phyloP scores from a whole-genome alignment of 2,329 filamentous ascomycete species.

The Fusarium veterinarium region DNA sequence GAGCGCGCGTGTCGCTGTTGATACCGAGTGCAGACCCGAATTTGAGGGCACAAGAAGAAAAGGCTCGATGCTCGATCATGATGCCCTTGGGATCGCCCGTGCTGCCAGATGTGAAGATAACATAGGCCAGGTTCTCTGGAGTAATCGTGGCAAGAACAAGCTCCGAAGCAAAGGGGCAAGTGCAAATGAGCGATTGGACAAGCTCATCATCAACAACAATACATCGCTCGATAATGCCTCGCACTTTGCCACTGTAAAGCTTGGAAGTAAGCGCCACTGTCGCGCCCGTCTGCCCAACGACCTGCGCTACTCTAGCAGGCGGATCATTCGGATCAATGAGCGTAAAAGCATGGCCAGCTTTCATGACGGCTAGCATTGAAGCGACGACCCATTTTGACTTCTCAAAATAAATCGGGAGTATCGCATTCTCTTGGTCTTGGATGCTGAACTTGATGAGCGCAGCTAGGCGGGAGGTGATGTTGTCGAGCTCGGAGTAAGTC shows the following conservation, averaged over 20 bases:
- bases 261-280: conserved; percentile 1
- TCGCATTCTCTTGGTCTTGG: not conserved
- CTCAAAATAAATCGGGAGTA: conserved; percentile 15
- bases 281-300: not conserved
- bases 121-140: not conserved
- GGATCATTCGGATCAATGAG: conserved; percentile 10
- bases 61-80: conserved; percentile 7
- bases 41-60: not conserved
- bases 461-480: not conserved
- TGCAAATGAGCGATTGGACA: not conserved
- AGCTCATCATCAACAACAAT: not conserved
- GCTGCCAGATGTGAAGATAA: conserved; percentile 40
- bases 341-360: conserved; percentile 4
- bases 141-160: fast-evolving
- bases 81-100: conserved; percentile 38
- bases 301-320: not conserved
- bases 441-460: not conserved
- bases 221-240: not conserved
- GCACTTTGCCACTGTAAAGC: not conserved
- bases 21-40: not conserved
- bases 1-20: conserved; percentile 1
- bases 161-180: not conserved
- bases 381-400: conserved; percentile 25
- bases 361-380: conserved; percentile 12
- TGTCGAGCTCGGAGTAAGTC: not conserved